Conservation (phyloP, 306 rosid species). For the Senna tora region DNA sequence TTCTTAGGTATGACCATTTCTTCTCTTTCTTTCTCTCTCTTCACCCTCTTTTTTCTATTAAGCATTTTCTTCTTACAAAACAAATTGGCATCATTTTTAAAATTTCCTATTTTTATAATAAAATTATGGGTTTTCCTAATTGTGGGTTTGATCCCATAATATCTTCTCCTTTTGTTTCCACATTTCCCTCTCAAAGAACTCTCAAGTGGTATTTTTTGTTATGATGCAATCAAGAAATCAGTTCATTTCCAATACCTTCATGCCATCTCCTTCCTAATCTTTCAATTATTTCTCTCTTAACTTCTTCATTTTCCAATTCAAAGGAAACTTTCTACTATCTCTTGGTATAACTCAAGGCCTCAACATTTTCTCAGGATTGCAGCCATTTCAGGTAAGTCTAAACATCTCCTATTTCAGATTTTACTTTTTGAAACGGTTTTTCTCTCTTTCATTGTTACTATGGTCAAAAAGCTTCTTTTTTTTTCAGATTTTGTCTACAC, state of each 20-base stretch:
- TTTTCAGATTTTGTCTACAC: no score
- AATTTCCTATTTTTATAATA: conserved; percentile 38
- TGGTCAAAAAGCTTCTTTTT: no score
- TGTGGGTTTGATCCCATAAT: conserved; percentile 38
- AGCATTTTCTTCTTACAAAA: conserved; percentile 24
- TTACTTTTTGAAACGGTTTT: neutral
- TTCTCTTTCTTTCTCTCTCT: conserved; percentile 15
- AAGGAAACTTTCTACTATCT: conserved; percentile 19
- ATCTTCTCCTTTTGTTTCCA: conserved; percentile 49
- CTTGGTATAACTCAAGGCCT: conserved; percentile 36
- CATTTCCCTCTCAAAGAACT: conserved; percentile 58
- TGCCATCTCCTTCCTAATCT: conserved; percentile 45
- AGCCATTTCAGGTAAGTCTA: conserved; percentile 53
- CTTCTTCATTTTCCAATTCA: conserved; percentile 33
- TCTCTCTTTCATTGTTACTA: neutral
- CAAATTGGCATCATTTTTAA: conserved; percentile 28
- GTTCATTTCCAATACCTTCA: conserved; percentile 49
- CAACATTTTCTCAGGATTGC: conserved; percentile 27
- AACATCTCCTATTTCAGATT: conserved; percentile 17
- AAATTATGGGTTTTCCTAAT: conserved; percentile 51
- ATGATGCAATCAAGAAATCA: conserved; percentile 51
- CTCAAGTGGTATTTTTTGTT: conserved; percentile 45
- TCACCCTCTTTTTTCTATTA: conserved; percentile 36
- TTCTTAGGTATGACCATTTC: conserved; percentile 54
- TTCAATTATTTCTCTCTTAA: conserved; percentile 25